These are phyloP conservation scores for Afroboletus lepidellus DNA, from an alignment of 1,284 basidiomycete species.

Conservation along the genomic window DNA sequence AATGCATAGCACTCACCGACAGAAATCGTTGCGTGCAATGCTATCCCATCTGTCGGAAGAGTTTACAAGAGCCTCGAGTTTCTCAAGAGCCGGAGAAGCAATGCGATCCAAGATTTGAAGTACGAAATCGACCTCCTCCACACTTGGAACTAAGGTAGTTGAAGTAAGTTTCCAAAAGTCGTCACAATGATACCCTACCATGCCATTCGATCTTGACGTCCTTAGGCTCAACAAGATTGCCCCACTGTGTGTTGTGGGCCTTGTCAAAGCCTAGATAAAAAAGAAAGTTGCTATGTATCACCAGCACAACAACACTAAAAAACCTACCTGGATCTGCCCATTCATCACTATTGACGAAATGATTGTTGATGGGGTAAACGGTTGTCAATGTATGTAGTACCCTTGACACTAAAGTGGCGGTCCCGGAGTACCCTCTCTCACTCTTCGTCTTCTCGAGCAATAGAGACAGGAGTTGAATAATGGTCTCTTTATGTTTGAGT, in stretches of 20 bases:
- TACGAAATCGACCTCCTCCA: conserved; percentile 78
- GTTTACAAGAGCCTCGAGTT: conserved; percentile 65
- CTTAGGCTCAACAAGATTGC: conserved; percentile 74
- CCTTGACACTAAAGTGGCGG: conserved; percentile 78
- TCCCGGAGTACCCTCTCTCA: conserved; percentile 87
- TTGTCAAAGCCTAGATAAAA: conserved; percentile 63
- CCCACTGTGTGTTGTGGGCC: conserved; percentile 81
- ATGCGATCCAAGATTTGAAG: conserved; percentile 58
- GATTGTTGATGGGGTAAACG: conserved; percentile 79
- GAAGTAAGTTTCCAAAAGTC: background rate
- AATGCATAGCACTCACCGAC: conserved; percentile 54
- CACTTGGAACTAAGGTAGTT: conserved; percentile 58
- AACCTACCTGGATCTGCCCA: conserved; percentile 73
- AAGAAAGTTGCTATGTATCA: background rate
- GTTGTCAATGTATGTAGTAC: conserved; percentile 76
- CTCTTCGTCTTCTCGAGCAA: conserved; percentile 82
- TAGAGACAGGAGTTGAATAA: conserved; percentile 68
- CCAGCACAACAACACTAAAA: background rate
- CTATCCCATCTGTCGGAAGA: conserved; percentile 64
- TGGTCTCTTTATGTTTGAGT: conserved; percentile 64
- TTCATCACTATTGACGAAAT: conserved; percentile 82
- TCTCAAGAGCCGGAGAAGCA: conserved; percentile 63
- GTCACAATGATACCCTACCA: conserved; percentile 41
- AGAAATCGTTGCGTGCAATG: conserved; percentile 89
- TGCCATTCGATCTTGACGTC: conserved; percentile 92